These are phyloP conservation scores for Calocera cornea DNA, from an alignment of 768 basidiomycete species.

Conservation along the genomic window DNA sequence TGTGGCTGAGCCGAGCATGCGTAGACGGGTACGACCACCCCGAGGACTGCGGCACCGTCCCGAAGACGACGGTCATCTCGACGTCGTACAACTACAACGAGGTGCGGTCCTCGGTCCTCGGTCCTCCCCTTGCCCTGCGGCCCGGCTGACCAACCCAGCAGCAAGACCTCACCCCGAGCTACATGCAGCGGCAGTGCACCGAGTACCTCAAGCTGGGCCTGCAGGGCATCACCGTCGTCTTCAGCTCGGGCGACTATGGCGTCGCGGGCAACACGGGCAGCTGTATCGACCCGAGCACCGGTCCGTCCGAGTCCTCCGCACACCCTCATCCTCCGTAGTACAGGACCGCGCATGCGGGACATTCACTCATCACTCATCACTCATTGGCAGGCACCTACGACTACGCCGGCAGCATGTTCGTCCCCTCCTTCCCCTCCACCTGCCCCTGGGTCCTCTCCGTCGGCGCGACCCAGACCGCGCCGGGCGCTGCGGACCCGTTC, in stretches of 20 bases:
- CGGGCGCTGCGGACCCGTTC: conserved; percentile 26
- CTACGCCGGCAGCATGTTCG: conserved; percentile 28
- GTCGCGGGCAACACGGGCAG: background rate
- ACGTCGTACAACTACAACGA: conserved; percentile 32
- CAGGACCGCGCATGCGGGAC: too few relatives aligned
- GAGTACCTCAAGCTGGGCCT: conserved; percentile 9
- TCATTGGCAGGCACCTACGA: background rate
- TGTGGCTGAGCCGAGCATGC: background rate
- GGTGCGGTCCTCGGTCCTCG: conserved; percentile 12
- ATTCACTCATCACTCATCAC: too few relatives aligned
- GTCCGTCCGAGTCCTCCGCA: too few relatives aligned
- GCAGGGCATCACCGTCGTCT: conserved; percentile 15
- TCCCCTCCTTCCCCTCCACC: conserved; percentile 35
- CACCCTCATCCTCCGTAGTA: too few relatives aligned
- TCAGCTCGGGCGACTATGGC: conserved; percentile 31
- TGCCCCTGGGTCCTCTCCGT: conserved; percentile 32
- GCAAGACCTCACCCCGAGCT: conserved; percentile 19
- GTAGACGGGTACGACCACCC: background rate
- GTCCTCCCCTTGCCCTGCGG: background rate
- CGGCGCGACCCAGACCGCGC: conserved; percentile 34
- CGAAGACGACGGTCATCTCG: conserved; percentile 32
- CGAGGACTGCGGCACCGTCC: conserved; percentile 29
- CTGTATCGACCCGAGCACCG: conserved; percentile 24
- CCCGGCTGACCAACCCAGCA: background rate
- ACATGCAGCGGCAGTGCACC: background rate